phyloP scores from a whole-genome alignment of 495 filamentous ascomycete genomes.

The Peziza echinospora region DNA sequence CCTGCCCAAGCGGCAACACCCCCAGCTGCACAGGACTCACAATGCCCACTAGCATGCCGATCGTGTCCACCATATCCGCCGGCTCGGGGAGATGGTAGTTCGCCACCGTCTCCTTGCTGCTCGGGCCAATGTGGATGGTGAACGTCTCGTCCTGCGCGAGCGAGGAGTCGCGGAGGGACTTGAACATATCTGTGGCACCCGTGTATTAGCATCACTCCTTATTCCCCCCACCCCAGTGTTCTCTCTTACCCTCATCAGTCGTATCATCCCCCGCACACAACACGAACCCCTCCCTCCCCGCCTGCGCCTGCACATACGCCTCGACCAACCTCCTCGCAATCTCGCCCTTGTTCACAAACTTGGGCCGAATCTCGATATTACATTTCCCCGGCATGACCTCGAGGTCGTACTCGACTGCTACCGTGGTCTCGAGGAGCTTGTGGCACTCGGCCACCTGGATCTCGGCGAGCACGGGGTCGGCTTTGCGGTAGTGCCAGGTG shows the following conservation, averaged over 20 bases:
- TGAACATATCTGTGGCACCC: conserved; percentile 30
- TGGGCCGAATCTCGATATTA: conserved; percentile 89
- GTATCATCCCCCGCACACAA: conserved; percentile 86
- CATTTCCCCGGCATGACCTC: conserved; percentile 93
- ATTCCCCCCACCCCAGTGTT: background rate
- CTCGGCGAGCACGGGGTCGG: conserved; percentile 59
- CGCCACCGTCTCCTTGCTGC: conserved; percentile 66
- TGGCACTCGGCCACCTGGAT: conserved; percentile 58
- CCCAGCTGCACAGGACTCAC: conserved; percentile 27
- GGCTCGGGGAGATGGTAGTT: conserved; percentile 75
- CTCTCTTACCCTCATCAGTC: conserved; percentile 71
- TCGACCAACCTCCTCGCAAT: conserved; percentile 59
- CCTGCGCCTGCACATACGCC: conserved; percentile 23
- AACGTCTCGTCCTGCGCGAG: conserved; percentile 38
- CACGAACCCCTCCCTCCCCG: conserved; percentile 47
- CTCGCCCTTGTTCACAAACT: conserved; percentile 87
- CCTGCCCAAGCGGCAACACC: conserved; percentile 20
- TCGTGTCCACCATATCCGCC: conserved; percentile 58
- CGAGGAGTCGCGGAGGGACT: conserved; percentile 6
- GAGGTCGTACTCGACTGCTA: conserved; percentile 49
- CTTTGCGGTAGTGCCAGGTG: conserved; percentile 90
- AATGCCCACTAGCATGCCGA: conserved; percentile 43
- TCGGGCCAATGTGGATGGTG: conserved; percentile 69
- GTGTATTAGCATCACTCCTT: background rate
- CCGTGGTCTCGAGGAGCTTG: conserved; percentile 50